Percentiles rank a stretch among this genome's conserved stretches.
Evolutionary conservation across 768 basidiomycete genomes (phyloP).

Genomic region (Leccinum sublutescens): DNA sequence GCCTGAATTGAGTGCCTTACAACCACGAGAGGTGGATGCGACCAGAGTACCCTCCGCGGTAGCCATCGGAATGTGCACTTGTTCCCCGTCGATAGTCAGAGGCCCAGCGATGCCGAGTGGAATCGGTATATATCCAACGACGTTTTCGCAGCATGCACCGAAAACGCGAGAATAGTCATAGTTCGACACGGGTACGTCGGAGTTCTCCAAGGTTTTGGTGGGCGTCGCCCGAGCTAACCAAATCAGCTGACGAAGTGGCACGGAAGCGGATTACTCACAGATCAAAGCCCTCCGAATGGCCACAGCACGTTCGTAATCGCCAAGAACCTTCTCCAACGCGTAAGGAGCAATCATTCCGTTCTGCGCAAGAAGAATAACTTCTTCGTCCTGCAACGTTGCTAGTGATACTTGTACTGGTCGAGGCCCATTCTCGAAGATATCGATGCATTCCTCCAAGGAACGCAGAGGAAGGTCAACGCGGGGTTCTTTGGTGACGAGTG

Average conservation of each 20-base stretch:
- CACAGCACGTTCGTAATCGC: constrained; percentile 85
- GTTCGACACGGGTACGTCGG: constrained; percentile 77
- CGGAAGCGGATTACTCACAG: constrained; percentile 51
- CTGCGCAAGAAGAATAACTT: constrained; percentile 84
- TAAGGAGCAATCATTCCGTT: constrained; percentile 93
- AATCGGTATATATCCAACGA: constrained; percentile 94
- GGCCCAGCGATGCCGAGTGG: constrained; percentile 93
- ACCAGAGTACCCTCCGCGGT: constrained; percentile 98
- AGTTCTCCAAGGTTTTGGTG: constrained; percentile 81
- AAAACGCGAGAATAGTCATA: constrained; percentile 95
- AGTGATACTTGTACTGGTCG: constrained; percentile 57
- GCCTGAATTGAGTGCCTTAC: constrained; percentile 95
- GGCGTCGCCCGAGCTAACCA: constrained; percentile 73
- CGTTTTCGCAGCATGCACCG: constrained; percentile 99
- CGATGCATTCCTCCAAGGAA: constrained; percentile 73
- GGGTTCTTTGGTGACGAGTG: constrained; percentile 13
- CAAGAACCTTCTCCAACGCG: constrained; percentile 90
- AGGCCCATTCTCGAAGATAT: constrained; percentile 74
- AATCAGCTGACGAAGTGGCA: constrained; percentile 8
- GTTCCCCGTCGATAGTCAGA: constrained; percentile 81
- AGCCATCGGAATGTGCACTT: constrained; percentile 95
- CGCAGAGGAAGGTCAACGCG: constrained; percentile 37
- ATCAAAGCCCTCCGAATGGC: constrained; percentile 83
- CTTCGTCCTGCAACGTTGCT: constrained; percentile 80
- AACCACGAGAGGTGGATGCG: constrained; percentile 94